Base-by-base conservation (phyloP, 1,139 yeast genomes). In the Pichia cactophila region DNA sequence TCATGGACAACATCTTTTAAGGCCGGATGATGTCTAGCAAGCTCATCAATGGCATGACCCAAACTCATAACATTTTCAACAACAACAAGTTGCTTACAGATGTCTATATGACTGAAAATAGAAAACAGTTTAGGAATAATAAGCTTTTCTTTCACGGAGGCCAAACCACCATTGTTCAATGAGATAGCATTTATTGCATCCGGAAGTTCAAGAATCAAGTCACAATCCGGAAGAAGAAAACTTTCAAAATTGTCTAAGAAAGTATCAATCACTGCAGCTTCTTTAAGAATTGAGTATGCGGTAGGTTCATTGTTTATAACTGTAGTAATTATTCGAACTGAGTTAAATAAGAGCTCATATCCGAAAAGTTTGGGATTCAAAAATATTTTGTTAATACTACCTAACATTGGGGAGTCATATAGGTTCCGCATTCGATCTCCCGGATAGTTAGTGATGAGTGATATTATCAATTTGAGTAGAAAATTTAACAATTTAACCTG, bases 241-340 rank as follows among this genome's bases (percentile, higher is more conserved):
- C 64, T 55, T 41, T 68, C 68, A 68, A 85, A 79, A 58, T 78
- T 71, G 50, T 76, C 74, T 46, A 89, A 64, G 39, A 89, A 74
- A 1, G 79, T 70, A 47, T 85, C 86, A 40, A 89, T 78, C 1
- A 87, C 80, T 1, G 80, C 78, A 0, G 95, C 86, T 63, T 90
- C 97, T 46, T 79, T 81, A 58, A 90, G 73, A 45, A 90, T 84
- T 3, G 87, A 76, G 61, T 77, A 89, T 4, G 96, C 88, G 0
- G 97, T 88, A 4, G 97, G 96, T 60, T 90, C 97, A 57, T 86
- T 86, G 62, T 90, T 94, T 44, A 90, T 80, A 55, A 89, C 86
- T 35, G 78, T 78, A 44, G 84, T 78, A 26, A 89, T 75, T 23
- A 84, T 78, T 56, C 81, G 86, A 38, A 90, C 67, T 0, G 88